Evolutionary conservation across 768 basidiomycete species (phyloP).

Genomic region (Amanita inopinata): DNA sequence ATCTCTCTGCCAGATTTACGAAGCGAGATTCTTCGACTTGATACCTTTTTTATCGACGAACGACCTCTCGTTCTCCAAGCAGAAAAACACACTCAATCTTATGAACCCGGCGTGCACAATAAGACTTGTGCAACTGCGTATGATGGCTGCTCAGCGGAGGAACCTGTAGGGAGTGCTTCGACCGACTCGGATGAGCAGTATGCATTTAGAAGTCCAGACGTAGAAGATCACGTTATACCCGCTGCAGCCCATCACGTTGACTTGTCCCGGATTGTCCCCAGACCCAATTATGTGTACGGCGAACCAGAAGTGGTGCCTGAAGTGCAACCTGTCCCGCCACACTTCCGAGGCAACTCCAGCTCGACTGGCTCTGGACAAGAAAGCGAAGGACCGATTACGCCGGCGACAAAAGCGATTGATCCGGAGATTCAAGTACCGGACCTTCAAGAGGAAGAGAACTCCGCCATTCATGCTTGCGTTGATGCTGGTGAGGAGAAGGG

Average conservation of each 20-base stretch:
- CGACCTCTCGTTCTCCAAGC: not conserved
- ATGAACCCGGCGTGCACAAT: constrained; percentile 5
- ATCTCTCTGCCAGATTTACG: constrained; percentile 58
- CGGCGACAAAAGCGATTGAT: constrained; percentile 30
- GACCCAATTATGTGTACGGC: too few relatives aligned
- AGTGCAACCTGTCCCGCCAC: too few relatives aligned
- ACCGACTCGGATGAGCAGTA: constrained; percentile 27
- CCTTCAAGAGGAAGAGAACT: constrained; percentile 28
- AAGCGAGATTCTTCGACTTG: constrained; percentile 39
- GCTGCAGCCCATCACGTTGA: too few relatives aligned
- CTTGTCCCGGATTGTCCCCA: too few relatives aligned
- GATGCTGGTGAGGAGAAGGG: not conserved
- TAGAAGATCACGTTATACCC: constrained; percentile 13
- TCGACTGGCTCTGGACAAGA: constrained; percentile 23
- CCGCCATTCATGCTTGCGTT: constrained; percentile 16
- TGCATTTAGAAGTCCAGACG: constrained; percentile 12
- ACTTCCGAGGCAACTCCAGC: constrained; percentile 13
- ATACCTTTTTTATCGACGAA: constrained; percentile 35
- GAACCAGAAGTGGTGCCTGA: too few relatives aligned
- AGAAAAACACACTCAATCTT: not conserved
- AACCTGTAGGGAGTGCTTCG: constrained; percentile 12
- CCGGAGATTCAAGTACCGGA: constrained; percentile 34
- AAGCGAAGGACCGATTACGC: constrained; percentile 42
- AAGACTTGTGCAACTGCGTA: too few relatives aligned
- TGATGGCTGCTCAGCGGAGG: too few relatives aligned